Conservation (phyloP, 2,329 filamentous ascomycete species). For the Cladophialophora immunda region DNA sequence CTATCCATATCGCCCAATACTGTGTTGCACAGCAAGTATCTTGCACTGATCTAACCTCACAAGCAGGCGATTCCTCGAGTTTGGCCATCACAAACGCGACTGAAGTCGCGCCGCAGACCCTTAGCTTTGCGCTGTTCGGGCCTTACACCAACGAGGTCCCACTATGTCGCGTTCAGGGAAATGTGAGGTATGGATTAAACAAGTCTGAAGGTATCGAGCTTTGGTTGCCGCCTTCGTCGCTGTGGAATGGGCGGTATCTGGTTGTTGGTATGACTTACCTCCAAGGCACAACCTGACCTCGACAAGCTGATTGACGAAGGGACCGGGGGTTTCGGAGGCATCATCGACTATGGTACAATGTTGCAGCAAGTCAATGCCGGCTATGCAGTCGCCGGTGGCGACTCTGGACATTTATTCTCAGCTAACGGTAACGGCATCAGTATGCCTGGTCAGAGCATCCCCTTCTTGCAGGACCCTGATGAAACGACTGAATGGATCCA, state of each 20-base stretch:
- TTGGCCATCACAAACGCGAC: too few species aligned
- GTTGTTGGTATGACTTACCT: conserved; percentile 46
- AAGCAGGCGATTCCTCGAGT: too few species aligned
- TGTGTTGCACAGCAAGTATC: too few species aligned
- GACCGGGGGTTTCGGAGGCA: neutral
- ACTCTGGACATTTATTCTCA: neutral
- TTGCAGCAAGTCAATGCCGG: neutral
- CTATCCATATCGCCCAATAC: too few species aligned
- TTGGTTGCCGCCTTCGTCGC: conserved; percentile 44
- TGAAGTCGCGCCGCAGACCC: too few species aligned
- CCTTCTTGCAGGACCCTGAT: neutral
- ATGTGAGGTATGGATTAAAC: too few species aligned
- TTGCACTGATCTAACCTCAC: too few species aligned
- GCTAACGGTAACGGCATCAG: neutral
- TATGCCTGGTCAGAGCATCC: neutral
- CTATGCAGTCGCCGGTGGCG: neutral
- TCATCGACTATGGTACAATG: neutral
- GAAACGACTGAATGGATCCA: neutral
- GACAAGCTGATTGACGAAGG: neutral
- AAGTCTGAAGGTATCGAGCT: conserved; percentile 41
- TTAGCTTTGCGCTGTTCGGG: too few species aligned
- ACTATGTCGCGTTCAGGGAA: too few species aligned
- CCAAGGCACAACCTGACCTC: conserved; percentile 33
- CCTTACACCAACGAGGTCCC: too few species aligned
- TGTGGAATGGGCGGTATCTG: conserved; percentile 51